phyloP scores from a whole-genome alignment of 2,329 filamentous ascomycete genomes.

The Phialemonium atrogriseum region DNA sequence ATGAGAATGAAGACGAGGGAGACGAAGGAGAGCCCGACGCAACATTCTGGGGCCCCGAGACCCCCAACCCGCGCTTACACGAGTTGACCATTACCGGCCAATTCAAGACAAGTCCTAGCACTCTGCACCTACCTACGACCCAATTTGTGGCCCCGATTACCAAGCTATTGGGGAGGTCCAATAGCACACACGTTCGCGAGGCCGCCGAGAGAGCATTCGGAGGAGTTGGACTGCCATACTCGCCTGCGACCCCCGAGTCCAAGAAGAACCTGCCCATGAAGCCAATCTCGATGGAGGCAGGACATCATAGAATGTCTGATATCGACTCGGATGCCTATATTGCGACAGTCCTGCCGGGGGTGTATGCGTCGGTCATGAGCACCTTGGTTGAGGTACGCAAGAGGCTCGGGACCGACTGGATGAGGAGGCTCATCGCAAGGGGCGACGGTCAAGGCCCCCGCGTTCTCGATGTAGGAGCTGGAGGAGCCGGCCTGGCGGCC shows the following conservation, averaged over 20 bases:
- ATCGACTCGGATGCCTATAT: constrained; percentile 71
- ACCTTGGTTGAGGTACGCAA: constrained; percentile 66
- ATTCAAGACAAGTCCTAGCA: constrained; percentile 64
- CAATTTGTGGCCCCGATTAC: constrained; percentile 63
- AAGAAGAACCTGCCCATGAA: constrained; percentile 52
- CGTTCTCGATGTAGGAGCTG: constrained; percentile 67
- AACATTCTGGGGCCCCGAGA: constrained; percentile 13
- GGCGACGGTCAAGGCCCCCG: constrained; percentile 48
- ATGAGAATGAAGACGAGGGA: constrained; percentile 27
- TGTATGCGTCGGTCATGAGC: constrained; percentile 60
- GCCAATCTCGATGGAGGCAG: constrained; percentile 55
- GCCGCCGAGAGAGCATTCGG: constrained; percentile 70
- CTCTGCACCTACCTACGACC: constrained; percentile 65
- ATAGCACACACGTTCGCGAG: constrained; percentile 66
- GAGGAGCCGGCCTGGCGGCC: constrained; percentile 64
- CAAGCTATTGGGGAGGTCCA: constrained; percentile 56
- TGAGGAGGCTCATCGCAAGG: constrained; percentile 53
- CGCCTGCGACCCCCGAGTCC: constrained; percentile 58
- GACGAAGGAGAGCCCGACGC: constrained; percentile 22
- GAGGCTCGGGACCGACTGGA: constrained; percentile 63
- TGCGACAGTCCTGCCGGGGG: constrained; percentile 59
- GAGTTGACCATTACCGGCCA: constrained; percentile 66
- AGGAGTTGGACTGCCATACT: constrained; percentile 66
- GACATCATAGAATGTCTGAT: constrained; percentile 59
- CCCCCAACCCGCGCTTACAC: constrained; percentile 51